Evolutionary conservation across 805 yeast species (phyloP), one percentile per base, ranked within the genome.

Genomic region (Pichia exigua): DNA sequence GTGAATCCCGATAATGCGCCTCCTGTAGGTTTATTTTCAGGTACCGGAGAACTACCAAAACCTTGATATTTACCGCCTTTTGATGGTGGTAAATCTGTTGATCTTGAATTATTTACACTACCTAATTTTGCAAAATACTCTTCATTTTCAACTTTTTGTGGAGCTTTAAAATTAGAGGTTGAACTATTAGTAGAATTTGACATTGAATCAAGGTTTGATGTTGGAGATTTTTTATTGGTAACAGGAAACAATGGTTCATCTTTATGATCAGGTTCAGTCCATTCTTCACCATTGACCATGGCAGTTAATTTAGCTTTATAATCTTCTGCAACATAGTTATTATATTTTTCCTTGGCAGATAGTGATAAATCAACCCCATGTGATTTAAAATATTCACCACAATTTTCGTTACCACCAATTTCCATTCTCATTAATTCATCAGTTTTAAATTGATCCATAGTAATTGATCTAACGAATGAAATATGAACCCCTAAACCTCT

Each of bases 401-500:
- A 87, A 26, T 78, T 79, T 50, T 79, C 85, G 64, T 94, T 94
- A 22, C 99, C 99, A 52, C 99, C 99, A 54, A 81, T 70, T 63
- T 92, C 97, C 98, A 94, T 92, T 54, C 95, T 75, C 57, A 79
- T 70, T 52, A 91, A 76, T 67, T 94, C 99, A 42, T 91, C 96
- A 4, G 89, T 84, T 72, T 92, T 94, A 75, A 95, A 94, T 72
- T 90, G 97, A 69, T 94, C 99, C 99, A 94, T 94, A 9, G 98
- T 94, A 60, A 94, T 91, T 27, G 96, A 86, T 65, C 99, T 78
- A 39, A 94, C 98, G 73, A 94, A 94, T 42, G 97, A 91, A 52
- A 94, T 83, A 67, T 94, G 99, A 43, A 94, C 99, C 41, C 99
- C 99, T 46, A 94, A 74, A 13, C 98, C 95, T 68, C 96, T 78